Base-by-base conservation (phyloP, 2,329 filamentous ascomycete species). In the Neonectria sp. region DNA sequence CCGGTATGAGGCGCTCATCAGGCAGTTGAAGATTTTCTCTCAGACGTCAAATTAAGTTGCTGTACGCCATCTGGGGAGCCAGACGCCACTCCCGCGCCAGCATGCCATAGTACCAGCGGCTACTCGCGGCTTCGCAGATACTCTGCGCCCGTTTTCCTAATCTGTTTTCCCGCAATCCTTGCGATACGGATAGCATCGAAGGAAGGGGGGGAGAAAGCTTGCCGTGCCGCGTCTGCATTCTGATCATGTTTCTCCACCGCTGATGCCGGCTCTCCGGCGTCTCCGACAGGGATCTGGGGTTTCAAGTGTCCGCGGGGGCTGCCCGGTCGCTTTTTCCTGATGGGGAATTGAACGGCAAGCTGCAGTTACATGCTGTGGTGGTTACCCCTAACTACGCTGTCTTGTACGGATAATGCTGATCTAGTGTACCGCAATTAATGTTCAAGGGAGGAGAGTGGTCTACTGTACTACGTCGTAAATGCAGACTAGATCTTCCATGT, bases 31-130 rank as follows among this genome's bases (percentile, higher is more conserved):
- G n/a, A 35, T 53, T 53, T 53, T 37, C 9, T 52, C 21, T 24
- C 17, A 12, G 33, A 63, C 25, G 31, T 63, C 52, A 51, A 57
- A 63, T 56, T 63, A 62, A 56, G 60, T 60, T 29, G 2, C 11
- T 43, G 25, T 40, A n/a, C 43, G 31, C 29, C 35, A 56, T 55
- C 25, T 3, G 27, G 21, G 31, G 37, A 13, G 60, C 45, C 17
- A 49, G 33, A 55, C 60, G 52, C 60, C 60, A 63, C 52, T 40
- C 31, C 60, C 60, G 52, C 45, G 21, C 40, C 31, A 53, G 45
- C 33, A 21, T 21, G 21, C 21, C 21, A 21, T 21, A 21, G 21
- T 21, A 21, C 31, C 17, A 43, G n/a, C 60, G 53, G 60, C 33
- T 63, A 56, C 52, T 48, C 46, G 33, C 60, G 53, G 60, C 51